A percentile compares a stretch with the other conserved stretches of the same genome.
phyloP scores from a whole-genome alignment of 164 flowering plant genomes.

The Vitis riparia region DNA sequence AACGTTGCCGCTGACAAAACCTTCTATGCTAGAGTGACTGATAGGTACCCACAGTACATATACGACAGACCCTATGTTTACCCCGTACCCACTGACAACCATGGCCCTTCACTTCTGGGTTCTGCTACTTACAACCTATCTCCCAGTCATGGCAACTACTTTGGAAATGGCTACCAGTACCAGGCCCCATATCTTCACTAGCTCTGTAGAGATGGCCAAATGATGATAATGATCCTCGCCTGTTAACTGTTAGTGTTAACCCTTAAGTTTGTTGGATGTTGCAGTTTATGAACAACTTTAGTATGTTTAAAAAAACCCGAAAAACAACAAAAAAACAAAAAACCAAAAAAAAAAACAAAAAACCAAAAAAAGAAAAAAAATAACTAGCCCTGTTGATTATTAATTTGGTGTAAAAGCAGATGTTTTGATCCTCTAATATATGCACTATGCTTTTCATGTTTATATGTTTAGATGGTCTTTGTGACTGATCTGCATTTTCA shows the following conservation, averaged over 20 bases:
- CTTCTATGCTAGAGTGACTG: slow-evolving; percentile 58
- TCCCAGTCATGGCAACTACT: slow-evolving; percentile 75
- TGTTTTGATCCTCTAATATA: slow-evolving; percentile 36
- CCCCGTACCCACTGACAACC: slow-evolving; percentile 59
- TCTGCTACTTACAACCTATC: slow-evolving; percentile 60
- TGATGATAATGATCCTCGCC: slow-evolving; percentile 34
- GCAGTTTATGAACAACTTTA: slow-evolving; percentile 24
- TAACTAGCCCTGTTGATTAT: slow-evolving; percentile 21
- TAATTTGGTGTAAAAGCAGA: slow-evolving; percentile 38
- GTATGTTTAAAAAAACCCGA: slow-evolving; percentile 14
- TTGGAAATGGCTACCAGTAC: slow-evolving; percentile 84
- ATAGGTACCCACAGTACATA: slow-evolving; percentile 74
- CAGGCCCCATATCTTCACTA: slow-evolving; percentile 82
- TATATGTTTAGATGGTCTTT: slow-evolving; percentile 6
- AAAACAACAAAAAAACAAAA: too few species aligned
- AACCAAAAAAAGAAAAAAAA: slow-evolving; percentile 9
- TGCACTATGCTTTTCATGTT: slow-evolving; percentile 25
- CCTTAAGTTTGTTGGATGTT: slow-evolving; percentile 27
- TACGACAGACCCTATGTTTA: slow-evolving; percentile 69
- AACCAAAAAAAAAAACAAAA: neutral
- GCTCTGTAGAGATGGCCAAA: slow-evolving; percentile 25
- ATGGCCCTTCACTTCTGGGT: slow-evolving; percentile 50
- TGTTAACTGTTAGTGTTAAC: slow-evolving; percentile 50
- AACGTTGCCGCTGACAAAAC: slow-evolving; percentile 55
- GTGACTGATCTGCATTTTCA: neutral